phyloP scores from a whole-genome alignment of 2,329 filamentous ascomycete genomes.

The Aspergillus sp. region DNA sequence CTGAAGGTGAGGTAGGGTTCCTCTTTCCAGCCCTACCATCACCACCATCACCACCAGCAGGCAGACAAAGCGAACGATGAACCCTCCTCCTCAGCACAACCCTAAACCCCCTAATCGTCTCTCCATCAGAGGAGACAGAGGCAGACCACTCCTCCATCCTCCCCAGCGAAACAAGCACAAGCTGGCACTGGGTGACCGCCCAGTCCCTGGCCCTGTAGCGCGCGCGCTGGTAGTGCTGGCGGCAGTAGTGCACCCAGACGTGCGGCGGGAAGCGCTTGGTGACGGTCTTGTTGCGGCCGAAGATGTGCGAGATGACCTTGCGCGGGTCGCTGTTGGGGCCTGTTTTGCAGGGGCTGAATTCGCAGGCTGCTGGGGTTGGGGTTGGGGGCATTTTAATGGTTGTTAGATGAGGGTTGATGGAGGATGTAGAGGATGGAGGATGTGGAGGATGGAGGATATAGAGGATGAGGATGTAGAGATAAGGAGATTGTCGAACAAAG shows the following conservation, averaged over 20 bases:
- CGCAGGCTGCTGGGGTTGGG: constrained; percentile 5
- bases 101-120: constrained; percentile 52
- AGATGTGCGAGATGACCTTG: constrained; percentile 72
- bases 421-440: no score
- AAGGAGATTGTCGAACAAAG: no score
- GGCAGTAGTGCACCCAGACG: constrained; percentile 68
- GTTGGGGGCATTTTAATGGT: constrained; percentile 5
- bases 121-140: no score
- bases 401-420: no score
- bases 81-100: constrained; percentile 57
- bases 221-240: constrained; percentile 72
- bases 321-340: constrained; percentile 40
- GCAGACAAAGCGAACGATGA: constrained; percentile 5
- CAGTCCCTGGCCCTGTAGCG: constrained; percentile 56
- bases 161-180: constrained; percentile 54
- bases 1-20: not conserved
- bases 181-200: constrained; percentile 52
- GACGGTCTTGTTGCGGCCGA: constrained; percentile 71
- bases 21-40: not conserved
- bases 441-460: no score
- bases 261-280: constrained; percentile 60
- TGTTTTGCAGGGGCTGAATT: constrained; percentile 8
- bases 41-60: not conserved
- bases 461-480: no score
- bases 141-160: constrained; percentile 56